Evolutionary conservation across 805 yeast species (phyloP).

Genomic region (Kuraishia capsulata): DNA sequence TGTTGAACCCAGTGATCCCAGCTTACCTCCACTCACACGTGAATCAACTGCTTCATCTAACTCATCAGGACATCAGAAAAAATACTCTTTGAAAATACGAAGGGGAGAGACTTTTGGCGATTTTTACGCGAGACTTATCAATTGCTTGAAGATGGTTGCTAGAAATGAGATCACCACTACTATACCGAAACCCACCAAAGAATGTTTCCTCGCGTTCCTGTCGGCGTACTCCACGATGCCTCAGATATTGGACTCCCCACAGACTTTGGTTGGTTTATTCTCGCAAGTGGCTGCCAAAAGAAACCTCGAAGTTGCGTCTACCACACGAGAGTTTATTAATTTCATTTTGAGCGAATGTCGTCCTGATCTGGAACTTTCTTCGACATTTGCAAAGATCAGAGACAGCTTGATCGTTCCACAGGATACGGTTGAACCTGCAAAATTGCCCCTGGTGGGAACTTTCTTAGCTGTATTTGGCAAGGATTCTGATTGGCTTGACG

Average conservation of each 20-base stretch:
- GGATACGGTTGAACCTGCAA: not conserved
- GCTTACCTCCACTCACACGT: too few relatives aligned
- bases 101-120: not conserved
- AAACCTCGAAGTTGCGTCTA: not conserved
- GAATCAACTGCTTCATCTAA: too few relatives aligned
- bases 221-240: not conserved
- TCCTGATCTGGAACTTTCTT: not conserved
- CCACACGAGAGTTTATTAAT: not conserved
- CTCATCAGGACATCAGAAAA: not conserved
- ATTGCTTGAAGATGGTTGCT: not conserved
- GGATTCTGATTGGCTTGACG: not conserved
- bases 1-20: too few relatives aligned
- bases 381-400: not conserved
- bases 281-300: not conserved
- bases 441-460: not conserved
- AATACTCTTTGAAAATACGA: not conserved
- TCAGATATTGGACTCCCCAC: not conserved
- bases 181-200: not conserved
- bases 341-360: not conserved
- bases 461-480: not conserved
- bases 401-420: not conserved
- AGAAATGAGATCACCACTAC: not conserved
- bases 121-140: not conserved
- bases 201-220: not conserved
- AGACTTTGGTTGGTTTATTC: not conserved